Evolutionary conservation across 495 filamentous ascomycete genomes (phyloP), one percentile per base, ranked within the genome.

Genomic region (Penicillium canescens): DNA sequence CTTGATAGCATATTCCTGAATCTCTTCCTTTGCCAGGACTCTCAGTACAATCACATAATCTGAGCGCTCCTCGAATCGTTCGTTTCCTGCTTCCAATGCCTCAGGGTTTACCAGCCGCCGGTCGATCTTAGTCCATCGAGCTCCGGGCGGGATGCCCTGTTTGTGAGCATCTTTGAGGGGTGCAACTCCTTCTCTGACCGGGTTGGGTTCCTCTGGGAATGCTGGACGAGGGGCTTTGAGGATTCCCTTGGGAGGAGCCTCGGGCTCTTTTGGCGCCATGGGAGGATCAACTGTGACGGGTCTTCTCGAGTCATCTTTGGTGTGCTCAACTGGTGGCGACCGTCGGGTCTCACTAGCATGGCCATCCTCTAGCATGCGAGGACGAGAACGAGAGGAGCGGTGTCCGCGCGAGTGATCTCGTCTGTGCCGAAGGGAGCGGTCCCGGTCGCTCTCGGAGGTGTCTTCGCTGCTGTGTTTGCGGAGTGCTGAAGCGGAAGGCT

Each of bases 61-160:
- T 42, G 87, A 75, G 38, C 89, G 80, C 60, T 92, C 85, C 61
- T 93, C 90, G 59, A 83, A 96, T 21, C 91, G 82, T 71, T 94
- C 90, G 59, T 89, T 86, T 1, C 84, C 88, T 12, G 84, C 77
- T 52, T 86, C 84, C 46, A 96, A 73, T 0, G 91, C 90, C 50
- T 86, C 86, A 0, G 90, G 90, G 59, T 91, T 96, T 59, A 96
- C 90, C 47, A 93, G 77, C 46, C 85, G 81, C 24, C 91, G 82
- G 67, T 86, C 87, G 63, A 96, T 89, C 77, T 92, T 96, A 36
- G 91, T 96, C 91, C 91, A 96, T 40, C 89, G 80, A 4, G 91
- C 91, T 33, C 85, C 86, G 0, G 84, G 75, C 6, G 90, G 91
- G 48, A 93, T 89, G 20, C 85, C 83, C 55, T 85, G 76, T 69